Evolutionary conservation across 2,329 filamentous ascomycete genomes (phyloP).

Genomic region (Penicillium italicum): DNA sequence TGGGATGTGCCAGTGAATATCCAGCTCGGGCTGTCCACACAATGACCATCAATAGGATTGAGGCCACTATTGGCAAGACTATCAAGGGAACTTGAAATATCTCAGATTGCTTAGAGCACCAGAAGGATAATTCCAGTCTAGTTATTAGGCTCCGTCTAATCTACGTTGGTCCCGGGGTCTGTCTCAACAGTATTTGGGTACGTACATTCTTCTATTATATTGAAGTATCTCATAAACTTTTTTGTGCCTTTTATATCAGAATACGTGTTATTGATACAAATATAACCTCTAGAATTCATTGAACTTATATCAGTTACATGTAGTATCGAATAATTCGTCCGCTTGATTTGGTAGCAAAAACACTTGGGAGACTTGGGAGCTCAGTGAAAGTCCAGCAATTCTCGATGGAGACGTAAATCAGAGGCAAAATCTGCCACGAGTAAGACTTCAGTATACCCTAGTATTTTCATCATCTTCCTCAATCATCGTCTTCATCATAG

Average conservation of each 20-base stretch:
- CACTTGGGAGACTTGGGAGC: neutral
- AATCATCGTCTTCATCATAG: neutral
- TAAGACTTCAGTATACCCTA: neutral
- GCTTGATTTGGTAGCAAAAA: neutral
- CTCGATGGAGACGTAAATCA: neutral
- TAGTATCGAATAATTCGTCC: neutral
- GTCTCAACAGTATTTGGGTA: too few species aligned
- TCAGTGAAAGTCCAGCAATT: neutral
- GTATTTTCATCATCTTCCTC: neutral
- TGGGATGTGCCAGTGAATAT: too few species aligned
- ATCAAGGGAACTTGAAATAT: neutral
- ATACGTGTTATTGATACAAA: too few species aligned
- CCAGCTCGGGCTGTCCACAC: too few species aligned
- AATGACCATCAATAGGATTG: neutral
- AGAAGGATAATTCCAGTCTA: too few species aligned
- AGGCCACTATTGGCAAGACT: neutral
- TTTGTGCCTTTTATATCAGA: too few species aligned
- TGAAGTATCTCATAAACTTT: too few species aligned
- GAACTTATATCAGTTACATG: neutral
- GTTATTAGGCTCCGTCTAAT: too few species aligned
- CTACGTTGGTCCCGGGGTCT: too few species aligned
- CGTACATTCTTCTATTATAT: too few species aligned
- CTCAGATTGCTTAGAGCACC: too few species aligned
- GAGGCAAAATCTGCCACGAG: neutral
- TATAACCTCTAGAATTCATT: too few species aligned